Percentiles rank a stretch among this genome's conserved stretches.
Conservation (phyloP, 1,284 basidiomycete species). For the Schizophyllum commune region DNA sequence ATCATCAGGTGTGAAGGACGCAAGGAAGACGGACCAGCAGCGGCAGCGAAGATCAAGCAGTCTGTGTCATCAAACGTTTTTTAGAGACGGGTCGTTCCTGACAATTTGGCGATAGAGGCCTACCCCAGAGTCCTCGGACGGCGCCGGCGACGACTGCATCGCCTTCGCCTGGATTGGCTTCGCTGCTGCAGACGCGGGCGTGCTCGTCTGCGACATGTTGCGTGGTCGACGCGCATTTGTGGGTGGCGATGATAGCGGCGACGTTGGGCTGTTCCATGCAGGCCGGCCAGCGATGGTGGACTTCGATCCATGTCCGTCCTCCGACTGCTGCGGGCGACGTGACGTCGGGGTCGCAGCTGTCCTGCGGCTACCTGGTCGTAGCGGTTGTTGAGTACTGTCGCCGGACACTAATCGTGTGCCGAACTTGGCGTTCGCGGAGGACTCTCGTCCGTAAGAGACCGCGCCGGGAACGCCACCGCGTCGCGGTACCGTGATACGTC, state of each 20-base stretch:
- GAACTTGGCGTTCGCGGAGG: conserved; percentile 80
- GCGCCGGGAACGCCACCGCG: conserved; percentile 38
- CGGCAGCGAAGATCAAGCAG: conserved; percentile 2
- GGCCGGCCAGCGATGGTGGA: conserved; percentile 54
- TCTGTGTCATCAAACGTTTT: conserved; percentile 28
- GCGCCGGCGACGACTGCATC: conserved; percentile 52
- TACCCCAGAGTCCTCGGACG: conserved; percentile 79
- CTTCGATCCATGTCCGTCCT: conserved; percentile 20
- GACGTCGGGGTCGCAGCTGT: conserved; percentile 40
- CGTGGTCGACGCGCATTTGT: conserved; percentile 47
- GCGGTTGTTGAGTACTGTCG: conserved; percentile 38
- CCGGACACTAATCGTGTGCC: conserved; percentile 62
- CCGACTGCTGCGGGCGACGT: conserved; percentile 33
- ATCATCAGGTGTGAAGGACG: no score
- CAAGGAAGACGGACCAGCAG: no score
- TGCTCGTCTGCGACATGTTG: conserved; percentile 65
- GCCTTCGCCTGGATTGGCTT: conserved; percentile 36
- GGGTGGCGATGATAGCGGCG: conserved; percentile 31
- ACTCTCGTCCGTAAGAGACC: conserved; percentile 65
- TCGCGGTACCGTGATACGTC: conserved; percentile 29
- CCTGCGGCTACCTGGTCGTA: conserved; percentile 59
- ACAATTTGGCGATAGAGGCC: conserved; percentile 74
- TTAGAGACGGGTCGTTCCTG: conserved; percentile 62
- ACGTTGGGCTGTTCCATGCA: conserved; percentile 62
- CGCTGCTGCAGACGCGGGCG: conserved; percentile 27